Conservation (phyloP, 2,329 filamentous ascomycete species). For the Graphiopsis chlorocephala region DNA sequence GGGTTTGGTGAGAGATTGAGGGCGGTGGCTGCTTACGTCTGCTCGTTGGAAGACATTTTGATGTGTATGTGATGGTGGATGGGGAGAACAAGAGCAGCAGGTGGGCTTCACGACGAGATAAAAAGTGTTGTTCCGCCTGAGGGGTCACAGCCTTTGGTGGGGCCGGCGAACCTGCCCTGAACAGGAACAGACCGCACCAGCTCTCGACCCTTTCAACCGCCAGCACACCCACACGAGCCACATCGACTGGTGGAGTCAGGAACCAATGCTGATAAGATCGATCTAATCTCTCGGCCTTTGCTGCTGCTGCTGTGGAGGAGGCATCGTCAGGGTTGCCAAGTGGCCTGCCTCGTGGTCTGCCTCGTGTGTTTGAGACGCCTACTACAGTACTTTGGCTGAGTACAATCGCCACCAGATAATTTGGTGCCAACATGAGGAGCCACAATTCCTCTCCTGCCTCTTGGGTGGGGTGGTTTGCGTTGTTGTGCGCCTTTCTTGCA, state of each 20-base stretch:
- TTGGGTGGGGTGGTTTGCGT: conserved; percentile 62
- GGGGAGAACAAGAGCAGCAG: not conserved
- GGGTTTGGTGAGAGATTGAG: not conserved
- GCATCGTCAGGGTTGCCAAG: conserved; percentile 3
- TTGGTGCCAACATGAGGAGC: conserved; percentile 20
- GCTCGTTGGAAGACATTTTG: conserved; percentile 63
- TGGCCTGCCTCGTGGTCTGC: not conserved
- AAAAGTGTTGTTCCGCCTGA: conserved; percentile 1
- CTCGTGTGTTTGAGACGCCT: not conserved
- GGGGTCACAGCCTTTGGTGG: conserved; percentile 7
- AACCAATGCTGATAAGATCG: conserved; percentile 2
- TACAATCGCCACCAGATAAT: not conserved
- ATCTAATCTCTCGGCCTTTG: conserved; percentile 9
- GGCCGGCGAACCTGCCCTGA: not conserved
- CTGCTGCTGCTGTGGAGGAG: not conserved
- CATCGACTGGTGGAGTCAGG: too few relatives aligned
- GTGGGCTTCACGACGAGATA: conserved; percentile 1
- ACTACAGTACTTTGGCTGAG: not conserved
- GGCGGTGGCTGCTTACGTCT: conserved; percentile 66
- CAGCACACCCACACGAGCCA: not conserved
- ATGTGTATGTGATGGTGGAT: conserved; percentile 35
- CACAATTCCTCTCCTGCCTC: conserved; percentile 46
- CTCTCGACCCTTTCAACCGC: not conserved
- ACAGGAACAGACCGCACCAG: not conserved
- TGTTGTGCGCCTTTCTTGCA: conserved; percentile 58